Base-by-base conservation (phyloP, 1,284 basidiomycete genomes). In the Xerocomus nothofagi region DNA sequence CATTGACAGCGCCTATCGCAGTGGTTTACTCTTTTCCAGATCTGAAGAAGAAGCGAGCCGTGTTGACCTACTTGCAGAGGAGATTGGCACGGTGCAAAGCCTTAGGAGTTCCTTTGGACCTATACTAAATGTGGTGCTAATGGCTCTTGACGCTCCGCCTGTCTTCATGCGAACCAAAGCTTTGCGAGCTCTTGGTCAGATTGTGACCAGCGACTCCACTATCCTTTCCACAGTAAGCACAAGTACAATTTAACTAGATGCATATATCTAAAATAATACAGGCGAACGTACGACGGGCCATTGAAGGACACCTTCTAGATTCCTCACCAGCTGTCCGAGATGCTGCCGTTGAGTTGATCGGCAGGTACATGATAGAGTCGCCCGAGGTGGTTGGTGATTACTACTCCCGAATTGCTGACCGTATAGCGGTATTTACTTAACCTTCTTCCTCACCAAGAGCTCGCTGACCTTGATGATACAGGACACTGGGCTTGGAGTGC, bases 271-370 rank as follows among this genome's bases (percentile, higher is more conserved):
- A 69, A 30, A 15, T 4, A 34, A 31, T 14, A 27, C 33, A 92
- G 89, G 61, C 78, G 3, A 86, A 82, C 57, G 91, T 94, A 32
- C 83, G 87, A 20, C 75, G 79, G 36, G 85, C 90, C 0, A 93
- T 99, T 55, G 93, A 97, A 69, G 84, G 82, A 20, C 90, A 96
- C 62, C 78, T 99, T 17, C 74, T 89, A 3, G 96, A 99, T 62
- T 86, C 81, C 49, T 98, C 95, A 0, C 86, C 95, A 1, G 88
- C 89, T 23, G 97, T 99, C 17, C 87, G 96, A 30, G 97, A 99
- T 68, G 91, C 93, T 6, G 93, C 96, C 6, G 90, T 99, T 8
- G 94, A 97, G 55, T 75, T 99, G 41, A 90, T 99, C 51, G 94
- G 96, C 24, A 96, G 93, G 71, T 97, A 98, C 63, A 86, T 98